These are phyloP conservation scores for Paramecium primaurelia DNA, from an alignment of 73 alveolate species.

Conservation along the genomic window DNA sequence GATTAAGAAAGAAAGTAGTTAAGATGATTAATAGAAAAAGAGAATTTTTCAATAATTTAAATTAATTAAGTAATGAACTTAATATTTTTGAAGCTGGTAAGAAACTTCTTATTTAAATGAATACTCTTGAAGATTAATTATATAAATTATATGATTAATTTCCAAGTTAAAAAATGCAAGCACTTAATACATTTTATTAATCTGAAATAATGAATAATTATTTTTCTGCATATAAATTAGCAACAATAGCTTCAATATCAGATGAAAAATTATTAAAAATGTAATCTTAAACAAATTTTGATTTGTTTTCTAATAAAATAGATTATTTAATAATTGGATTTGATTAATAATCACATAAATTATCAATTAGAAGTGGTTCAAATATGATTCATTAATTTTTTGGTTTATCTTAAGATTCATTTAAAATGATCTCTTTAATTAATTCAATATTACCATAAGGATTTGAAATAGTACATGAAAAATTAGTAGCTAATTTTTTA, in stretches of 20 bases:
- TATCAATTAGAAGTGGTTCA: neutral
- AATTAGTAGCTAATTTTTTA: neutral
- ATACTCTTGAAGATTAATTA: neutral
- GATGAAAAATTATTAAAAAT: constrained; percentile 32
- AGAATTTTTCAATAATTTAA: neutral
- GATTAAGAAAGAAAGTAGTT: neutral
- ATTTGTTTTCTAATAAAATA: neutral
- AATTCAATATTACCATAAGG: neutral
- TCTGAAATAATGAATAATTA: constrained; percentile 28
- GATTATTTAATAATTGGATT: constrained; percentile 24
- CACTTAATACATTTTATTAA: constrained; percentile 16
- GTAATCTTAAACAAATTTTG: neutral
- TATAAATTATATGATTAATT: neutral
- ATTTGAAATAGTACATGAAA: constrained; percentile 8
- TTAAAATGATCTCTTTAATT: neutral
- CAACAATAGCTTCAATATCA: neutral
- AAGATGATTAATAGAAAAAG: neutral
- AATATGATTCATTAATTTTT: neutral
- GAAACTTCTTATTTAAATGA: neutral
- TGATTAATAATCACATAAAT: neutral
- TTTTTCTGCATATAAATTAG: neutral
- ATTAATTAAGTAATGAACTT: neutral
- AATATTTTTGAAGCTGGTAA: neutral
- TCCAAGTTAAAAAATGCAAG: constrained; percentile 47
- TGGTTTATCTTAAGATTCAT: constrained; percentile 7